Percentiles rank a stretch among this genome's conserved stretches.
Evolutionary conservation across 768 basidiomycete species (phyloP).

Genomic region (Mycena amicta): DNA sequence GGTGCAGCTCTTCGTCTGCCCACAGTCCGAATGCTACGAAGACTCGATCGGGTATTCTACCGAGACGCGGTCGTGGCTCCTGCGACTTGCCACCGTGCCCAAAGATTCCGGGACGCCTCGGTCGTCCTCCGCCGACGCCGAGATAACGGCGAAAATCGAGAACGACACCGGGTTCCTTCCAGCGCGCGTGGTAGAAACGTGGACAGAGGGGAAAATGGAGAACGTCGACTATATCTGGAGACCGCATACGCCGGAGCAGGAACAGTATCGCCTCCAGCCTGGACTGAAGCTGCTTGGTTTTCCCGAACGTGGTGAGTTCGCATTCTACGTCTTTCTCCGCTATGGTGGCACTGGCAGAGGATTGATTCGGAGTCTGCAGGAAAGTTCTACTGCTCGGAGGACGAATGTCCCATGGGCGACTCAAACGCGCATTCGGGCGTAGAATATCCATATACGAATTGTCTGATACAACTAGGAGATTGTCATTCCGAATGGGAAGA

Average conservation of each 20-base stretch:
- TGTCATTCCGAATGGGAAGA: constrained; percentile 8
- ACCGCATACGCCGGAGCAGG: constrained; percentile 12
- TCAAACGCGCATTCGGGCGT: neutral
- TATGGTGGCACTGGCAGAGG: too few relatives aligned
- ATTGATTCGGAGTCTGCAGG: neutral
- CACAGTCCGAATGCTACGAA: constrained; percentile 9
- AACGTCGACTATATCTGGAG: constrained; percentile 12
- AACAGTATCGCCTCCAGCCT: constrained; percentile 4
- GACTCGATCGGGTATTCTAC: constrained; percentile 7
- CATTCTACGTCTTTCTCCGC: neutral
- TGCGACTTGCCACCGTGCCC: constrained; percentile 19
- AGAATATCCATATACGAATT: neutral
- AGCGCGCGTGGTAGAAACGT: constrained; percentile 5
- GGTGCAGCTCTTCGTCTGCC: constrained; percentile 20
- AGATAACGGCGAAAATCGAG: constrained; percentile 2
- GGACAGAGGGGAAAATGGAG: constrained; percentile 16
- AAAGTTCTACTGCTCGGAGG: constrained; percentile 19
- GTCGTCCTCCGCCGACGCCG: neutral
- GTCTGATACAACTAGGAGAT: constrained; percentile 16
- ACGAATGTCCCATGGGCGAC: constrained; percentile 5
- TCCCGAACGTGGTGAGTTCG: neutral
- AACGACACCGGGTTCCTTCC: constrained; percentile 13
- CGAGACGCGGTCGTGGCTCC: constrained; percentile 16
- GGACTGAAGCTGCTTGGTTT: constrained; percentile 12
- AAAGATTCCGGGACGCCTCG: neutral